Evolutionary conservation across 2,329 filamentous ascomycete genomes (phyloP), one percentile per base, ranked within the genome.

Genomic region (Epichloe sylvatica): DNA sequence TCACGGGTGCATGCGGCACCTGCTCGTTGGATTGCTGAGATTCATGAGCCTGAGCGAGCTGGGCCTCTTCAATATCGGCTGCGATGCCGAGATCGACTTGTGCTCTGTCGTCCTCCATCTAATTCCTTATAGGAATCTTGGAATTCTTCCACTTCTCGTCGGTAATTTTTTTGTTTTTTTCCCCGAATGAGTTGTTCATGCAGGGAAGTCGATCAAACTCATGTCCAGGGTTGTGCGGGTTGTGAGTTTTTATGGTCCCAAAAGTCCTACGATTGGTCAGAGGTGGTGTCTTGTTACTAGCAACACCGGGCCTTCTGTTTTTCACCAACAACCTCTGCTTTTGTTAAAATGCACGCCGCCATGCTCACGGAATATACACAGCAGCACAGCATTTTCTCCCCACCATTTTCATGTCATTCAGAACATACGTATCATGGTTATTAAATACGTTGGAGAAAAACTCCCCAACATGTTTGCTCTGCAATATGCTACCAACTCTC

Each of bases 61-160:
- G 66, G 15, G 64, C 59, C 52, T 70, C 74, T 54, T 82, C 81
- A 39, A 84, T 79, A 55, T 84, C 79, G 47, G 78, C 75, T 12
- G 80, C 81, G 40, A 84, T 74, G 51, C 84, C 84, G 30, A 91
- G 68, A 59, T 89, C 84, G 34, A 81, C 77, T 53, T 80, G 72
- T 34, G 76, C 79, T 57, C 86, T 72, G 62, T 91, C 86, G 57
- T 86, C 80, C 63, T 91, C 86, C 86, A 91, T 91, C 8, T 25
- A 12, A 23, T 17, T 41, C 13, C 17, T 23, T 5, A 12, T 6
- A 12, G 39, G 9, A 5, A 21, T 12, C 3, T 23, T 12, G 17
- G 21, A 19, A 4, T 15, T 19, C 5, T 40, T 15, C 13, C 17
- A 12, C 7, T 40, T 19, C 4, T 38, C 9, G 6, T 38, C 36